Base-by-base conservation (phyloP, 164 flowering plant genomes). In the Echeveria elegans region DNA sequence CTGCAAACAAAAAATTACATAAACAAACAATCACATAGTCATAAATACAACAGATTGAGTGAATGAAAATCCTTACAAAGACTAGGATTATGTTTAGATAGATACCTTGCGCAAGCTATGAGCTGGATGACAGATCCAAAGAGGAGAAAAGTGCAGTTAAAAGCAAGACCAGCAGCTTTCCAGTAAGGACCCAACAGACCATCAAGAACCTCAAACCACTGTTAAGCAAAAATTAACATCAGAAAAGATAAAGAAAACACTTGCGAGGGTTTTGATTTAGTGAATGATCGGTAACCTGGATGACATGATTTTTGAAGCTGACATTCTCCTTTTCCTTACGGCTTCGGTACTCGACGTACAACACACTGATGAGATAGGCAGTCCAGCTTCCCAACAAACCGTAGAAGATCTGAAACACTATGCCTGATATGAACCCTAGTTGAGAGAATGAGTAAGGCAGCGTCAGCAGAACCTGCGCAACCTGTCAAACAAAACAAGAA, bases 181-280 rank as follows among this genome's bases (percentile, higher is more conserved):
- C 97, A 92, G 63, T 84, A 82, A n/a, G 92, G 87, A 40, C 97
- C 97, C 77, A 92, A 73, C 40, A 92, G 74, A 40, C 97, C 97
- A 76, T 92, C 97, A 59, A 92, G 81, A 52, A 92, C 97, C 72
- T 92, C 97, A 56, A 89, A 92, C 97, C 97, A 92, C 96, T 90
- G 81, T 40, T 34, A 34, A 63, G 3, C 6, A 63, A 56, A 26
- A 19, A 43, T 12, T 11, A 5, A n/a, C n/a, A n/a, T n/a, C n/a
- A 43, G 47, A 43, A 14, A 43, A 43, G 3, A 43, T 12, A 16
- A 43, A 28, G 19, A 10, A 53, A 53, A 14, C 4, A 11, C 1
- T 15, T 66, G 6, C 6, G 23, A 61, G 5, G 16, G n/a, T n/a
- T 43, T 16, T 14, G 23, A 9, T 1, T 2, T 15, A 23, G 6